These are phyloP conservation scores for Mitragyna speciosa DNA, from an alignment of 257 asterid species.

Conservation along the genomic window DNA sequence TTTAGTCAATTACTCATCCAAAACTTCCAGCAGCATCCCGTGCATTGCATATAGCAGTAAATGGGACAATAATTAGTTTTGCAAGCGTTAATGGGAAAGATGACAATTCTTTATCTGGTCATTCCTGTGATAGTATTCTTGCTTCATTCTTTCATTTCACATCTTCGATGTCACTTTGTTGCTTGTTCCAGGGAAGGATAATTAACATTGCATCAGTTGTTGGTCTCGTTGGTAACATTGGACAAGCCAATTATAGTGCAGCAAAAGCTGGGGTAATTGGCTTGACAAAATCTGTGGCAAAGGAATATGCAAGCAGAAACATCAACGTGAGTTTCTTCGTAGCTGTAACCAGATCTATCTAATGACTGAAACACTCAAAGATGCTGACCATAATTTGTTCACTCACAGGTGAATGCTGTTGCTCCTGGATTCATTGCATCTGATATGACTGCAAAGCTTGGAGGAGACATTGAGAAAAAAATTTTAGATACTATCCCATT, in stretches of 20 bases:
- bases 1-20: not conserved
- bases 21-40: not conserved
- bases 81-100: not conserved
- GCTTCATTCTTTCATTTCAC: not conserved
- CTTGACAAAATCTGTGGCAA: slow-evolving; percentile 86
- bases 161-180: not conserved
- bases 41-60: not conserved
- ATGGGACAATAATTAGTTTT: not conserved
- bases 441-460: slow-evolving; percentile 87
- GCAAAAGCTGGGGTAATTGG: slow-evolving; percentile 99
- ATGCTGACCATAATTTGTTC: slow-evolving; percentile 1
- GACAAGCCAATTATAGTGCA: slow-evolving; percentile 97
- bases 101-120: not conserved
- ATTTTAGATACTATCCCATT: slow-evolving; percentile 73
- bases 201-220: slow-evolving; percentile 92
- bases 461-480: slow-evolving; percentile 74
- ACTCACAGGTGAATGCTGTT: slow-evolving; percentile 76
- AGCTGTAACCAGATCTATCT: not conserved
- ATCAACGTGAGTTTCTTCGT: slow-evolving; percentile 54
- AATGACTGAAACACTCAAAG: not conserved
- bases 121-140: not conserved
- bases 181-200: slow-evolving; percentile 74
- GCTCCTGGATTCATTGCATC: slow-evolving; percentile 98
- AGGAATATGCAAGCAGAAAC: slow-evolving; percentile 91
- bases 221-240: slow-evolving; percentile 90